These are phyloP conservation scores for Phytophthora sojae DNA, from an alignment of 352 stramenopile genomes.

Conservation along the genomic window DNA sequence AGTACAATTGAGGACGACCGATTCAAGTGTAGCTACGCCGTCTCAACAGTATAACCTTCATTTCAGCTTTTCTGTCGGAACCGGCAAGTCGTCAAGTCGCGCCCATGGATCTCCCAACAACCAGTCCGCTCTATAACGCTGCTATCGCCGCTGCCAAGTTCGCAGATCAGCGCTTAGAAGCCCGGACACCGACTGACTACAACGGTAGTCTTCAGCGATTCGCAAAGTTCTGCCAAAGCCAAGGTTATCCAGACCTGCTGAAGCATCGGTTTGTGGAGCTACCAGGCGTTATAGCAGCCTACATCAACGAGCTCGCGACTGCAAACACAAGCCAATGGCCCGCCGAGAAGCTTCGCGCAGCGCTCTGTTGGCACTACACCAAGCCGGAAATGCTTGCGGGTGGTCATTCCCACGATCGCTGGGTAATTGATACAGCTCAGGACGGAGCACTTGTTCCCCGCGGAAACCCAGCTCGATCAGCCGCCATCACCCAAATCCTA, in stretches of 20 bases:
- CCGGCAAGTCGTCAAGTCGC: neutral
- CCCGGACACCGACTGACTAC: neutral
- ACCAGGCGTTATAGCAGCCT: neutral
- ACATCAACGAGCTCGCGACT: neutral
- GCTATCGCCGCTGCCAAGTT: neutral
- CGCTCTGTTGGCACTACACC: neutral
- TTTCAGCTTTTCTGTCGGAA: neutral
- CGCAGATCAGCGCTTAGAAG: neutral
- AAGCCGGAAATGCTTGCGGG: constrained; percentile 19
- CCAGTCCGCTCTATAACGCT: neutral
- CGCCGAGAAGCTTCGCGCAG: neutral
- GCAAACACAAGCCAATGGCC: neutral
- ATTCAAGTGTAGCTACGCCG: neutral
- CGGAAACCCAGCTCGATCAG: constrained; percentile 7
- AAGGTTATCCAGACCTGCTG: neutral
- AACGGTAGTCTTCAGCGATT: neutral
- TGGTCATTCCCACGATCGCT: constrained; percentile 19
- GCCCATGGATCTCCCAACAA: neutral
- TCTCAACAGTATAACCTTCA: neutral
- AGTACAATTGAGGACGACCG: neutral
- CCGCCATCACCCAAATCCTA: constrained; percentile 8
- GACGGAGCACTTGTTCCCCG: constrained; percentile 2
- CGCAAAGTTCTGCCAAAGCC: neutral
- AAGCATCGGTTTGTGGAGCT: neutral
- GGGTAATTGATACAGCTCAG: neutral